Conservation (phyloP, 257 asterid species). For the Nemophila menziesii region DNA sequence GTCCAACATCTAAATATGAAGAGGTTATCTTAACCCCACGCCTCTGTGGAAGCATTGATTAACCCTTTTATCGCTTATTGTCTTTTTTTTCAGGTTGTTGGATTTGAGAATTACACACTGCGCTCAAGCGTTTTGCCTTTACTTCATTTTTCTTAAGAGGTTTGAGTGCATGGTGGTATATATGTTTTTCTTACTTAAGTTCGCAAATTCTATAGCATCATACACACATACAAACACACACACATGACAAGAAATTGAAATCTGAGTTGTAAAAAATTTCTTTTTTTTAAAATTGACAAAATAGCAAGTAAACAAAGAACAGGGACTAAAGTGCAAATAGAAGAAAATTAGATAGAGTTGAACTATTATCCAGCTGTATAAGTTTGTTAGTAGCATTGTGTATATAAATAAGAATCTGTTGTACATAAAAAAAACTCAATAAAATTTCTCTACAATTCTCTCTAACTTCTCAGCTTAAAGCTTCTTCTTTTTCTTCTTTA, state of each 20-base stretch:
- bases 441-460: too few relatives aligned
- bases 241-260: background rate
- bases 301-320: too few relatives aligned
- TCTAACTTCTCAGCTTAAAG: too few relatives aligned
- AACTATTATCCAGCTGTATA: too few relatives aligned
- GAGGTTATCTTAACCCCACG: background rate
- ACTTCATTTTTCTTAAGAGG: slow-evolving; percentile 32
- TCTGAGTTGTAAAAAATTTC: background rate
- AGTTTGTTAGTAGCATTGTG: too few relatives aligned
- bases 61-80: slow-evolving; percentile 1
- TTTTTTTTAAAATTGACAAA: too few relatives aligned
- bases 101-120: slow-evolving; percentile 9
- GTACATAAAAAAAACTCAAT: too few relatives aligned
- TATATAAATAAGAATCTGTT: too few relatives aligned
- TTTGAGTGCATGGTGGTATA: slow-evolving; percentile 14
- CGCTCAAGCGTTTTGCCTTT: slow-evolving; percentile 17
- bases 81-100: slow-evolving; percentile 9
- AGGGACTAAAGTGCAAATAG: too few relatives aligned
- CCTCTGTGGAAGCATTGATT: background rate
- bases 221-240: slow-evolving; percentile 1
- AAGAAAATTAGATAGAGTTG: too few relatives aligned
- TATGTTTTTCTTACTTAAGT: slow-evolving; percentile 4
- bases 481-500: too few relatives aligned
- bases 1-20: too few relatives aligned
- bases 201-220: background rate